Base-by-base conservation (phyloP, 768 basidiomycete genomes). In the Solioccasus polychromus region DNA sequence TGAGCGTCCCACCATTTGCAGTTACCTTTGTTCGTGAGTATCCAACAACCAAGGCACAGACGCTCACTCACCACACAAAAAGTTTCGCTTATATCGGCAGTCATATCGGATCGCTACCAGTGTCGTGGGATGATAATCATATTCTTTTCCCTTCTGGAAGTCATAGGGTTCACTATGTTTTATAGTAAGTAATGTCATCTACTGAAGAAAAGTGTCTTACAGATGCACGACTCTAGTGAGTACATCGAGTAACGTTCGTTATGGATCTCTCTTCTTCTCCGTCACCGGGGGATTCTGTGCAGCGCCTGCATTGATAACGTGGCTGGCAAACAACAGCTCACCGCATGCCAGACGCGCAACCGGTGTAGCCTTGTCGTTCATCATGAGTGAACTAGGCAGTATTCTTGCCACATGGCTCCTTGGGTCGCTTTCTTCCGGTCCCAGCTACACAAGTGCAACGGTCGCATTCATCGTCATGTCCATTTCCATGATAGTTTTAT, bases 381-480 rank as follows among this genome's bases (percentile, higher is more conserved):
- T 75, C 48, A 68, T 75, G 69, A 76, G 74, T 14, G 82, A 83
- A 54, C 62, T 68, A 0, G 80, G 80, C 2, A 79, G 79, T 2
- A 81, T 83, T 43, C 73, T 83, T 17, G 70, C 75, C 3, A 82
- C 80, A 0, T 83, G 81, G 81, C 70, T 82, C 3, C 59, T 82
- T 19, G 80, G 79, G 10, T 54, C 54, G 2, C 57, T 81, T 3
- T 80, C 77, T 6, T 61, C 73, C 0, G 67, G 72, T 0, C 80
- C 80, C 3, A 47, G 67, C n/a, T 83, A 82, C 51, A 71, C 56
- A 4, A 64, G 68, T 28, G 81, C 77, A 0, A 75, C 77, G 2
- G 51, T 67, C 42, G 63, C 61, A 15, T 60, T 63, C 24, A 55
- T 69, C 4, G 54, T 49, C 42, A 64, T 71, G 67, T 72, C 77